Evolutionary conservation across 179 eudicot species (phyloP), one percentile per base, ranked within the genome.

Genomic region (Beta macrorhiza): DNA sequence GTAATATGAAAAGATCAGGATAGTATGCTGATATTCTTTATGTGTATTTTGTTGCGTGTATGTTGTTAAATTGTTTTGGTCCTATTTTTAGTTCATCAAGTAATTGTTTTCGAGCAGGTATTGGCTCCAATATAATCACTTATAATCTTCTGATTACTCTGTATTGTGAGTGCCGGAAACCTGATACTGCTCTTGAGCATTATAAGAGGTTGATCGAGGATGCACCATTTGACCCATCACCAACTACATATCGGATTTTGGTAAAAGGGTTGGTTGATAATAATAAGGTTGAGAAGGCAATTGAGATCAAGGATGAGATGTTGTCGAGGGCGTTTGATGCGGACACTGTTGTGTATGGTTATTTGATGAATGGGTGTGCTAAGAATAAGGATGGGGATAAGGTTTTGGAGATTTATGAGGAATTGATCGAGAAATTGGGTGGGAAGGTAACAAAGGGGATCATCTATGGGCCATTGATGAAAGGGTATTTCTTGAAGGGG

Each of bases 271-370:
- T 93, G 32, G 92, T 95, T 42, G 98, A 91, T 82, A 91, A 93
- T 80, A 72, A 70, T 69, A 91, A 84, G 85, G 85, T 93, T 10
- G 99, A 92, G 32, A 92, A 84, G 83, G 99, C 87, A 1, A 47
- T 92, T 82, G 98, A 93, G 79, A 68, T 95, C 74, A 95, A 92
- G 82, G 94, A 91, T 49, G 99, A 95, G 80, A 93, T 95, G 99
- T 65, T 89, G 53, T 58, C 79, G 0, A 93, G 85, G 86, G 94
- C 93, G 14, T 88, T 93, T 3, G 85, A 76, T 0, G 85, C 91
- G 0, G 99, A 95, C 61, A 86, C 90, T 20, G 64, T 90, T 68
- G 91, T 95, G 15, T 95, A 90, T 82, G 84, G 89, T 44, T 86
- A 88, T 89, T 79, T 95, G 86, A 95, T 95, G 98, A 63, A 67